A percentile compares a stretch with the other conserved stretches of the same genome.
These are phyloP conservation scores for Ampelomyces quisqualis DNA, from an alignment of 2,329 filamentous ascomycete species.

Conservation along the genomic window DNA sequence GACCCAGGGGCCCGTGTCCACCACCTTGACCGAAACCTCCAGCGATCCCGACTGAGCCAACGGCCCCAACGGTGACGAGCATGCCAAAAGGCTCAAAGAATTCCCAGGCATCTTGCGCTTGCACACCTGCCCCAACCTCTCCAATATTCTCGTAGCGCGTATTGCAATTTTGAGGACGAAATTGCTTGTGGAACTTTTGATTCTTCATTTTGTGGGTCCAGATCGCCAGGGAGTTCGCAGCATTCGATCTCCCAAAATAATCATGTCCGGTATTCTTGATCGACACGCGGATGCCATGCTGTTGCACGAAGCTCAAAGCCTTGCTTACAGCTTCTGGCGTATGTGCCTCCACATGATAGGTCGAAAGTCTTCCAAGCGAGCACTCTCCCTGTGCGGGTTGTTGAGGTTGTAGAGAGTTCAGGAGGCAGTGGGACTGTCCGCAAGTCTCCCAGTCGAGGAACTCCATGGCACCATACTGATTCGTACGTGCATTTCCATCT, in stretches of 20 bases:
- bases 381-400: conserved; percentile 30
- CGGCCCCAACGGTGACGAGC: conserved; percentile 40
- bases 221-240: conserved; percentile 37
- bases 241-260: conserved; percentile 39
- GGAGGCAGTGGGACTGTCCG: conserved; percentile 31
- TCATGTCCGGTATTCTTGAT: conserved; percentile 44
- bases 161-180: conserved; percentile 29
- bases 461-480: conserved; percentile 39
- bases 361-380: conserved; percentile 36
- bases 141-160: conserved; percentile 35
- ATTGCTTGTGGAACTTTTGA: conserved; percentile 26
- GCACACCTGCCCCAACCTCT: conserved; percentile 38
- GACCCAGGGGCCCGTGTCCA: conserved; percentile 57
- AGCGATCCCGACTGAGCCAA: conserved; percentile 53
- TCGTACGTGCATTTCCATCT: conserved; percentile 26
- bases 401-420: conserved; percentile 30
- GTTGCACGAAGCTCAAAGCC: conserved; percentile 31
- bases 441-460: conserved; percentile 41
- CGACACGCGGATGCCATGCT: conserved; percentile 37
- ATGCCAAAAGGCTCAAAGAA: conserved; percentile 37
- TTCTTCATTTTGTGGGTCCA: conserved; percentile 43
- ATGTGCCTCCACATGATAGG: conserved; percentile 37
- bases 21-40: conserved; percentile 50
- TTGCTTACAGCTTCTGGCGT: conserved; percentile 29
- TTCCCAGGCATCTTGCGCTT: conserved; percentile 40